Conservation (phyloP, 179 eudicot genomes). For the Corrigiola litoralis region DNA sequence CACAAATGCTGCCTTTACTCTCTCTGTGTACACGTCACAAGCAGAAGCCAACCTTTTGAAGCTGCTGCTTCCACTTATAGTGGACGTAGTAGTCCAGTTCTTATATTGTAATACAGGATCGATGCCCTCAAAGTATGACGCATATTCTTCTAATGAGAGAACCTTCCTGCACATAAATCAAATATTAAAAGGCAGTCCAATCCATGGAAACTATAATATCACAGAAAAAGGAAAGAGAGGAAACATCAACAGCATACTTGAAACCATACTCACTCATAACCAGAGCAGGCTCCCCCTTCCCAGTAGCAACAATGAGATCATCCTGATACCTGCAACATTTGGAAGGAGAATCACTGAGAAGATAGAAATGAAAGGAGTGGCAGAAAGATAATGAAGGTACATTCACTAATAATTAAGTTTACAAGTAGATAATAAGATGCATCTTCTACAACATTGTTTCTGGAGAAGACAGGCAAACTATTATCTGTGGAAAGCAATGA, state of each 20-base stretch:
- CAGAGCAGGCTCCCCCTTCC: slow-evolving; percentile 74
- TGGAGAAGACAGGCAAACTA: too few relatives aligned
- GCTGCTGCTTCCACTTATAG: slow-evolving; percentile 18
- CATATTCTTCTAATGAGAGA: slow-evolving; percentile 66
- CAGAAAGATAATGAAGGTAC: background rate
- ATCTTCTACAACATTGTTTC: too few relatives aligned
- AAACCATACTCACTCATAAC: slow-evolving; percentile 84
- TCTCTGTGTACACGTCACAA: slow-evolving; percentile 39
- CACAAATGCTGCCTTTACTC: slow-evolving; percentile 66
- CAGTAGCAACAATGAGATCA: slow-evolving; percentile 63
- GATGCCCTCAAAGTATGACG: slow-evolving; percentile 67
- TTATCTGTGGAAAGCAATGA: too few relatives aligned
- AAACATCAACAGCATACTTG: slow-evolving; percentile 41
- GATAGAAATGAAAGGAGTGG: background rate
- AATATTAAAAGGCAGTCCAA: background rate
- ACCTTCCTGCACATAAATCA: slow-evolving; percentile 53
- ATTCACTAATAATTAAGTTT: too few relatives aligned
- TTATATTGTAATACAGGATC: slow-evolving; percentile 68
- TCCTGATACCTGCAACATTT: slow-evolving; percentile 41
- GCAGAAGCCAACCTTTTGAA: slow-evolving; percentile 16
- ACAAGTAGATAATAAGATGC: too few relatives aligned
- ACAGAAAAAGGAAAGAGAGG: background rate
- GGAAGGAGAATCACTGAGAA: background rate
- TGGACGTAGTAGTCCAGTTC: slow-evolving; percentile 41
- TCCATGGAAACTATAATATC: slow-evolving; percentile 4